These are phyloP conservation scores for Trichophyton mentagrophytes DNA, from an alignment of 2,329 filamentous ascomycete genomes.

Conservation along the genomic window DNA sequence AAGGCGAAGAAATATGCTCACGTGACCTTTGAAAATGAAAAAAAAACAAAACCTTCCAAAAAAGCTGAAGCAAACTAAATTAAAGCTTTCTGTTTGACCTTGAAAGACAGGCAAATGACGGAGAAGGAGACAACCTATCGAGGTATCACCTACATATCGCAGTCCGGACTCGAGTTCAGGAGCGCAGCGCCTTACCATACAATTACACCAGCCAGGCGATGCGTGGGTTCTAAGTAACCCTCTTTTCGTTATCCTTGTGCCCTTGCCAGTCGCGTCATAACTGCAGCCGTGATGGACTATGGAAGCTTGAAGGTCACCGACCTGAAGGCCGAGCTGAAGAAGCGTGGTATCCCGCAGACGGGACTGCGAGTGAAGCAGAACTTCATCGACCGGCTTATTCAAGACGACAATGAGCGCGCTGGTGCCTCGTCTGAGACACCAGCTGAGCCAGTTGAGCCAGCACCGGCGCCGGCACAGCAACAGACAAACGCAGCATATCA, in stretches of 20 bases:
- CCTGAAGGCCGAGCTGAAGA: conserved; percentile 61
- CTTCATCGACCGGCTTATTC: conserved; percentile 51
- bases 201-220: neutral
- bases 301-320: conserved; percentile 58
- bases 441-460: conserved; percentile 7
- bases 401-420: conserved; percentile 16
- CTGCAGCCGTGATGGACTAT: conserved; percentile 38
- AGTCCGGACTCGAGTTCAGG: neutral
- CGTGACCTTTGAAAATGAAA: neutral
- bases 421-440: conserved; percentile 18
- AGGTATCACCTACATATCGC: neutral
- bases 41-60: neutral
- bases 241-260: neutral
- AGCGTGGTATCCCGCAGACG: conserved; percentile 53
- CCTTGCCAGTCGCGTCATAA: neutral
- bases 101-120: neutral
- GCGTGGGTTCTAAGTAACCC: neutral
- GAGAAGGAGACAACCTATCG: neutral
- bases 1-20: neutral
- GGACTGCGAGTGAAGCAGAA: conserved; percentile 57
- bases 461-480: neutral
- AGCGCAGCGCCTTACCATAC: neutral
- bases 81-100: neutral
- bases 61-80: neutral
- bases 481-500: neutral